Conservation (phyloP, 1,284 basidiomycete species). For the Mycosarcoma mackinlayi region DNA sequence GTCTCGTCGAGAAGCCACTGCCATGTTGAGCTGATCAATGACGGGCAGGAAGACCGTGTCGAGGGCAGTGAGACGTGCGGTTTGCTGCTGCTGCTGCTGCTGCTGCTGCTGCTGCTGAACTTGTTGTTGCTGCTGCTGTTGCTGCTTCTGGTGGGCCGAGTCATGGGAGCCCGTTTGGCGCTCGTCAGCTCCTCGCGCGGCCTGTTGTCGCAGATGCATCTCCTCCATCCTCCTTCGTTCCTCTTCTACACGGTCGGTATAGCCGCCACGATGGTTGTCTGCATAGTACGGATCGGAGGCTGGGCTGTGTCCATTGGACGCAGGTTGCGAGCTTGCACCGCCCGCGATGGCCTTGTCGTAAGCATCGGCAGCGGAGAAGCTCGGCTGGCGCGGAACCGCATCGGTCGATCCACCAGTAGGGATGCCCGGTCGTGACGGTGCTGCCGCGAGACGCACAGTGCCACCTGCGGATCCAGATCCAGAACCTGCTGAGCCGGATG, state of each 20-base stretch:
- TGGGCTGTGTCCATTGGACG: slow-evolving; percentile 22
- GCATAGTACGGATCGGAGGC: slow-evolving; percentile 32
- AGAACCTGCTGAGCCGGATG: slow-evolving; percentile 43
- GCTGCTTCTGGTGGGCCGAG: slow-evolving; percentile 5
- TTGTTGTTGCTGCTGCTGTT: slow-evolving; percentile 18
- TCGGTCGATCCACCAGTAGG: slow-evolving; percentile 15
- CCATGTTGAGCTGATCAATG: slow-evolving; percentile 59
- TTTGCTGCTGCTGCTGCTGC: slow-evolving; percentile 21
- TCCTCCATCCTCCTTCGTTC: slow-evolving; percentile 54
- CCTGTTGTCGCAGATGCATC: slow-evolving; percentile 21
- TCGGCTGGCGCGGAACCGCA: slow-evolving; percentile 13
- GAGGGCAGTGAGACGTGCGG: slow-evolving; percentile 49
- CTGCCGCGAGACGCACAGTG: slow-evolving; percentile 50
- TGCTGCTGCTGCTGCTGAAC: slow-evolving; percentile 24
- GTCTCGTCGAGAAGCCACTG: slow-evolving; percentile 52
- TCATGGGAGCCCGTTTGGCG: slow-evolving; percentile 6
- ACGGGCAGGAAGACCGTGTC: slow-evolving; percentile 62
- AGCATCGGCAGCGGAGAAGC: slow-evolving; percentile 44
- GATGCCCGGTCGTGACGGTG: slow-evolving; percentile 43
- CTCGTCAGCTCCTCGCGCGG: slow-evolving; percentile 5
- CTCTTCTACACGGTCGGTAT: slow-evolving; percentile 33
- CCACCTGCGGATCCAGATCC: slow-evolving; percentile 54
- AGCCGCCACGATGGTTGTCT: slow-evolving; percentile 12
- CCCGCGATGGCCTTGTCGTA: slow-evolving; percentile 46
- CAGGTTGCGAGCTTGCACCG: slow-evolving; percentile 8